Conservation (phyloP, 495 filamentous ascomycete genomes). For the Parathielavia appendiculata region DNA sequence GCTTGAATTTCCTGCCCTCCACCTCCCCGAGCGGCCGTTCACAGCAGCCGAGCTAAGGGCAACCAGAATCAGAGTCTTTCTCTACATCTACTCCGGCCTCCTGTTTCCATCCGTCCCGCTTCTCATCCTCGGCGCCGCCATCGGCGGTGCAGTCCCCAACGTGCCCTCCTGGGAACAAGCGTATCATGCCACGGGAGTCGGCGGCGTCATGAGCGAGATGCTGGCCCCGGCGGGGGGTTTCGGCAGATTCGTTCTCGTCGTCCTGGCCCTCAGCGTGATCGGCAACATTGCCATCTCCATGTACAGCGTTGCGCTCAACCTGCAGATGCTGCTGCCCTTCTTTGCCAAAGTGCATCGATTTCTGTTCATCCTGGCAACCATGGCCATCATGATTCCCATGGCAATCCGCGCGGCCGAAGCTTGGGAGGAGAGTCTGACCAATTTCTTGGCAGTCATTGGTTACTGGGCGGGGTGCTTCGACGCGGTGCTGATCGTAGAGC, state of each 20-base stretch:
- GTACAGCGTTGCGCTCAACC: slow-evolving; percentile 47
- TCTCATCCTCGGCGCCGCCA: slow-evolving; percentile 49
- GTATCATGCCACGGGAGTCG: slow-evolving; percentile 41
- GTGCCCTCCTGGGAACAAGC: slow-evolving; percentile 36
- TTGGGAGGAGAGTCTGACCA: slow-evolving; percentile 47
- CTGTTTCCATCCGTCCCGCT: slow-evolving; percentile 46
- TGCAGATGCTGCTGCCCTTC: slow-evolving; percentile 47
- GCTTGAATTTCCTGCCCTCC: neutral
- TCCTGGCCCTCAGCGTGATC: slow-evolving; percentile 47
- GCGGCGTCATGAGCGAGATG: slow-evolving; percentile 48
- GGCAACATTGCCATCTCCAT: slow-evolving; percentile 45
- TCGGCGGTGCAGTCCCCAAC: slow-evolving; percentile 41
- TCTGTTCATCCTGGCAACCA: slow-evolving; percentile 42
- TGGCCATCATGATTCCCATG: slow-evolving; percentile 45
- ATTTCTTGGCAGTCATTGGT: slow-evolving; percentile 49
- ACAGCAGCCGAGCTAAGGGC: too few relatives aligned
- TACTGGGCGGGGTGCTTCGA: slow-evolving; percentile 52
- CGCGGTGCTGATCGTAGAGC: slow-evolving; percentile 43
- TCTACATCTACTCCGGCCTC: slow-evolving; percentile 42
- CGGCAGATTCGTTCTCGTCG: slow-evolving; percentile 47
- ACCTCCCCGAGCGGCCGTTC: too few relatives aligned
- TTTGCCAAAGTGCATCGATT: slow-evolving; percentile 43
- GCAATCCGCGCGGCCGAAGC: slow-evolving; percentile 43
- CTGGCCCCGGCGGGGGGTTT: slow-evolving; percentile 46
- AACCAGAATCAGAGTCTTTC: slow-evolving; percentile 34